Evolutionary conservation across 164 flowering plant species (phyloP), one percentile per base, ranked within the genome.

Genomic region (Dillenia suffruticosa): DNA sequence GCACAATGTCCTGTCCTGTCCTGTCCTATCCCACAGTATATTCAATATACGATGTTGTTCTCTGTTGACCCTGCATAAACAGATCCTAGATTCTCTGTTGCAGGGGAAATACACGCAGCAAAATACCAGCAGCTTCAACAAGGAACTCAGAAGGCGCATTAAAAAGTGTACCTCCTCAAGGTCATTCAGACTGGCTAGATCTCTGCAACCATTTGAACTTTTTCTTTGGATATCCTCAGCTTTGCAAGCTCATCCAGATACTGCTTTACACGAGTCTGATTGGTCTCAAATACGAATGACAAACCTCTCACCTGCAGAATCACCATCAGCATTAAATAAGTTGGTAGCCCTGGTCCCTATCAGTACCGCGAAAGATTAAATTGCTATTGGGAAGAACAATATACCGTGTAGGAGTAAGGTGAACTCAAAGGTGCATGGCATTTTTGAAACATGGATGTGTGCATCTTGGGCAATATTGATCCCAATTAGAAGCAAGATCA

Each of bases 251-350:
- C 65, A 12, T 76, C 70, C 64, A 80, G 12, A 60, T 75, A 76
- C 63, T 63, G 79, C 75, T 74, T 81, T 54, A 78, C 72, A 32
- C 70, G 56, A 14, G 61, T 70, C 63, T 72, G 74, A 68, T 80
- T 87, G 32, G 68, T 61, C 77, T 87, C 96, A 62, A 89, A 89
- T 54, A 85, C 63, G 72, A 84, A 84, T 3, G 87, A 69, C 80
- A 82, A 73, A 58, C 79, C 85, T 49, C 82, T 72, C 44, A 87
- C 77, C 96, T 89, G 93, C 72, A 71, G 58, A 46, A 17, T 61
- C 19, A 63, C 45, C 52, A 47, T 57, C 52, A 17, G 15, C 46
- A 14, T n/a, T 12, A 54, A 12, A 14, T 63, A 54, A 12, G 15
- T 63, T 52, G 15, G 49, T 49, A 47, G 12, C 14, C 8, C 10